Evolutionary conservation across 2,329 filamentous ascomycete species (phyloP), one percentile per base, ranked within the genome.

Genomic region (Aspergillus floridensis): DNA sequence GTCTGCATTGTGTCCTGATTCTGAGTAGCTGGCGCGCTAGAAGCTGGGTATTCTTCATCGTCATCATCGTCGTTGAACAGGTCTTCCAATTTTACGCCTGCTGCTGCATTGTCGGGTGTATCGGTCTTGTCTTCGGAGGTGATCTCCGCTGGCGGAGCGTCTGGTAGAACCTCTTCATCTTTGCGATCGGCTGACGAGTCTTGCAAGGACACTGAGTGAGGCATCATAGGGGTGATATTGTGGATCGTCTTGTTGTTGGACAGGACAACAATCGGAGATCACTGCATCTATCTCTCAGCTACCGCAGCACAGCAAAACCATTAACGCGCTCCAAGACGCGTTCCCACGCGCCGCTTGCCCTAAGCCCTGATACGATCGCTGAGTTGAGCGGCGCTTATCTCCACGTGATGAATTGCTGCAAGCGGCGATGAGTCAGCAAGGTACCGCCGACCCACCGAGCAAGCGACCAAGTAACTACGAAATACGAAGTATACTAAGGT

Each of bases 21-120:
- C 54, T 79, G 80, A 29, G 76, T 69, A 38, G 76, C 74, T 22
- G 78, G 75, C n/a, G 79, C 80, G 62, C 81, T 84, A 5, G 84
- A 85, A 5, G 73, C 68, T 6, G 82, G 76, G 65, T 85, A 86
- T 59, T 86, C 84, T 38, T 78, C 73, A 21, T 83, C 80, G 52
- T 86, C 84, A 51, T 84, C 83, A 41, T 83, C 83, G 59, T 84
- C 79, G 66, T 88, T 87, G 55, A 88, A 60, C n/a, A 65, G 77
- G 56, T 85, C 83, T 63, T 87, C 85, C 19, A 88, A 68, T 31
- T 79, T 80, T 46, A 79, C 72, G 26, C 73, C 69, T 12, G 53
- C 60, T 46, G 65, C 66, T 52, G 63, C 63, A 24, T 64, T 66
- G 22, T 64, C 59, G 14, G 57, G 47, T 16, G 54, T 63, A 24